Percentiles rank a stretch among this genome's conserved stretches.
Conservation (phyloP, 2,329 filamentous ascomycete species). For the Colletotrichum tofieldiae region DNA sequence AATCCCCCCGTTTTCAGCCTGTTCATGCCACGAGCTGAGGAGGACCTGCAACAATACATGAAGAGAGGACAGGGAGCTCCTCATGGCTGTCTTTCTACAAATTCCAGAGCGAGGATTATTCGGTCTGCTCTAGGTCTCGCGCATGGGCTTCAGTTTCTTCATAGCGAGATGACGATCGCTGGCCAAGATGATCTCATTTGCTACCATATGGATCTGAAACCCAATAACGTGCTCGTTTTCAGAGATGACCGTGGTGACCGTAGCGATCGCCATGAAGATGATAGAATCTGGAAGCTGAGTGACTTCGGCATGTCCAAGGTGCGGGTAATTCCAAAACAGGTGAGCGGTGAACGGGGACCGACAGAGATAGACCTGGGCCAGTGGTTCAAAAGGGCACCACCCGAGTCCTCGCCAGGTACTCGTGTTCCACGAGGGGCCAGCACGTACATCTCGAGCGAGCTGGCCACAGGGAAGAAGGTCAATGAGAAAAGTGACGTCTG, state of each 20-base stretch:
- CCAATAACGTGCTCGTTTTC: slow-evolving; percentile 55
- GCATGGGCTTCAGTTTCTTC: slow-evolving; percentile 54
- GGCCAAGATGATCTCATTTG: slow-evolving; percentile 52
- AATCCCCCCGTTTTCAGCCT: slow-evolving; percentile 51
- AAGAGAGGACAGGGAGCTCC: slow-evolving; percentile 44
- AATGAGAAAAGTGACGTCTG: slow-evolving; percentile 57
- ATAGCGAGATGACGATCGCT: slow-evolving; percentile 51
- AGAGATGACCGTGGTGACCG: slow-evolving; percentile 24
- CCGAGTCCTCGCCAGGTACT: neutral
- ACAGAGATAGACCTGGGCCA: slow-evolving; percentile 32
- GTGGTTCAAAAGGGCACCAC: neutral
- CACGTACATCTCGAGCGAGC: slow-evolving; percentile 32
- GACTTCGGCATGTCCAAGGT: slow-evolving; percentile 60
- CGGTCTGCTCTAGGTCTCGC: slow-evolving; percentile 24
- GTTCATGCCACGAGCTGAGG: slow-evolving; percentile 58
- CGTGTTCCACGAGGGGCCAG: neutral
- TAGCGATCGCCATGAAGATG: slow-evolving; percentile 21
- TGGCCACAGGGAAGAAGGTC: neutral
- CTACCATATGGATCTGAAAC: slow-evolving; percentile 60
- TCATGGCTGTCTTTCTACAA: slow-evolving; percentile 24
- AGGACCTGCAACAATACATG: slow-evolving; percentile 57
- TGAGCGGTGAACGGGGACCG: slow-evolving; percentile 6
- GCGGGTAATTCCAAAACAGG: slow-evolving; percentile 46
- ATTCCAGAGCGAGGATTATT: neutral
- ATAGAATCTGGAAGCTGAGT: slow-evolving; percentile 57